Conservation (phyloP, 352 stramenopile genomes). For the Plasmopara muralis region DNA sequence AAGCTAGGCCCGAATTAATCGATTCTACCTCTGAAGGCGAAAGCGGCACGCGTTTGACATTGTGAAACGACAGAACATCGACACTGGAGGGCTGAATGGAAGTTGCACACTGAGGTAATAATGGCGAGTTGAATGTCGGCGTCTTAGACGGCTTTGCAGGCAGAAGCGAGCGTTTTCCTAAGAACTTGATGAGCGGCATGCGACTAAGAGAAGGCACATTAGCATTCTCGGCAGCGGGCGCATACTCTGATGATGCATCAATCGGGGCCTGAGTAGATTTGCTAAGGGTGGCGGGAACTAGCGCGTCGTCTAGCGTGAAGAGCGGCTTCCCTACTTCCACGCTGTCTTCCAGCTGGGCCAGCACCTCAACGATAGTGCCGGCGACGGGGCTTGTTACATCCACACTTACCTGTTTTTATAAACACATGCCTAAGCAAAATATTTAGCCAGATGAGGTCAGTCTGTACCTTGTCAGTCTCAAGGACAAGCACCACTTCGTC, state of each 20-base stretch:
- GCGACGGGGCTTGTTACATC: slow-evolving; percentile 86
- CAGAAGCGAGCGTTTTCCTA: slow-evolving; percentile 67
- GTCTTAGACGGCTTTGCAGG: slow-evolving; percentile 29
- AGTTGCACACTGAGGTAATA: slow-evolving; percentile 23
- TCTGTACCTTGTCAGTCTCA: slow-evolving; percentile 97
- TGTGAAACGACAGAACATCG: not conserved
- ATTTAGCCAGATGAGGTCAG: not conserved
- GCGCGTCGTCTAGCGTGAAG: slow-evolving; percentile 90
- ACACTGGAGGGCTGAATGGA: slow-evolving; percentile 28
- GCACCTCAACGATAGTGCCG: slow-evolving; percentile 90
- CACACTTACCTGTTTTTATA: slow-evolving; percentile 62
- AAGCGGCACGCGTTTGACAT: slow-evolving; percentile 59
- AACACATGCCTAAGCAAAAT: not conserved
- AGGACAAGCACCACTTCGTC: slow-evolving; percentile 98
- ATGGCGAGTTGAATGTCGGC: slow-evolving; percentile 12
- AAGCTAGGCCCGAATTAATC: slow-evolving; percentile 77
- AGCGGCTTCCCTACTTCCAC: slow-evolving; percentile 92
- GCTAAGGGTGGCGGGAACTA: slow-evolving; percentile 13
- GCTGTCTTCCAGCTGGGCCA: slow-evolving; percentile 93
- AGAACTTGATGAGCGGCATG: slow-evolving; percentile 59
- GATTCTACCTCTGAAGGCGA: slow-evolving; percentile 56
- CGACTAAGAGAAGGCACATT: slow-evolving; percentile 21
- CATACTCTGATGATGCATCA: slow-evolving; percentile 1
- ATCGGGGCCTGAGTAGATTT: no score
- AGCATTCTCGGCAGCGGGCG: slow-evolving; percentile 14